Base-by-base conservation (phyloP, 1,284 basidiomycete species). In the Irpex sp. region DNA sequence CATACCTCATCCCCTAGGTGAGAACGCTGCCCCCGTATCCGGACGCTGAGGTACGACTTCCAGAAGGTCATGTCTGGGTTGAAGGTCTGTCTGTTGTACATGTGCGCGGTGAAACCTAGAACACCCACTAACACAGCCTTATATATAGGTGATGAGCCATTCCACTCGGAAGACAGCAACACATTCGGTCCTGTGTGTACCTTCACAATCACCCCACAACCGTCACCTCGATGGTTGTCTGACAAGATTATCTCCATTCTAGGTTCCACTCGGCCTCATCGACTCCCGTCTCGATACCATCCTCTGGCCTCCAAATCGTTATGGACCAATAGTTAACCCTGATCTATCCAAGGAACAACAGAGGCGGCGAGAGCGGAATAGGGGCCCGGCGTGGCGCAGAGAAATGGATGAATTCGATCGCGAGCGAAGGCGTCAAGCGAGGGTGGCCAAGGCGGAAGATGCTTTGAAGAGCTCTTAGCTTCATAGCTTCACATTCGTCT, bases 1-100 rank as follows among this genome's bases (percentile, higher is more conserved):
- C 48, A 15, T 60, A 9, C 11, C n/a, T 26, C 15, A 21, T 11
- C 8, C 3, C 51, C 26, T 40, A 79, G 78, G 75, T 92, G 2
- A 82, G 83, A 69, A 89, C 90, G 3, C 74, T 91, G 19, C 85
- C 89, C n/a, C 89, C 90, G 1, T 88, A 87, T 69, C 85, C 86
- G 2, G 80, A 85, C n/a, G 62, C 76, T 9, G 78, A 85, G 64
- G 81, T 88, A 4, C 71, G 68, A 17, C 72, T 92, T 37, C 88
- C 89, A 1, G 66, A 75, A 65, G 89, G 89, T 0, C 84, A 90
- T 66, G 78, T 85, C 51, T 92, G 90, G 90, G 80, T 92, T 58
- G 90, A 92, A 82, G 89, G 89, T 84, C 15, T 44, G 40, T 44
- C 8, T 8, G 26, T 64, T 64, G 74, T 69, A n/a, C n/a, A n/a